These are phyloP conservation scores for Backusella westeae DNA, from an alignment of 192 early-diverging fungal genomes.

Conservation along the genomic window DNA sequence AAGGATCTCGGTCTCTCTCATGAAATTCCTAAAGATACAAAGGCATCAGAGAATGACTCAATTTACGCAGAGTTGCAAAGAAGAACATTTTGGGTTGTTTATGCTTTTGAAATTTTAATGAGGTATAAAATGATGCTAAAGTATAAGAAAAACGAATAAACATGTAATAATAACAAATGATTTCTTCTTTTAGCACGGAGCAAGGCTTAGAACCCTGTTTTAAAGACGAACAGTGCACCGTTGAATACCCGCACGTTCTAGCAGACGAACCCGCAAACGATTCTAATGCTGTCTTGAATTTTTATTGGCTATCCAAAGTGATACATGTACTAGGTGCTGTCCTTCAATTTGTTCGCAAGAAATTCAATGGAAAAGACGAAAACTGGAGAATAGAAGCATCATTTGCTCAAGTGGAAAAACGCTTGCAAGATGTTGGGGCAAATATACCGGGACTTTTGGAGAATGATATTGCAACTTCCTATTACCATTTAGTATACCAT, in stretches of 20 bases:
- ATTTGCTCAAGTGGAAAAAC: not conserved
- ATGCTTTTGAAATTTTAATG: slow-evolving; percentile 32
- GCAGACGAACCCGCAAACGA: slow-evolving; percentile 18
- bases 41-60: not conserved
- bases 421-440: not conserved
- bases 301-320: slow-evolving; percentile 25
- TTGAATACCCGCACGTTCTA: slow-evolving; percentile 19
- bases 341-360: slow-evolving; percentile 14
- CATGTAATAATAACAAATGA: not conserved
- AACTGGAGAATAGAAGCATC: not conserved
- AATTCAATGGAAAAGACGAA: slow-evolving; percentile 6
- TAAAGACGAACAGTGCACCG: slow-evolving; percentile 11
- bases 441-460: not conserved
- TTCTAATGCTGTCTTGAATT: slow-evolving; percentile 5
- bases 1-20: slow-evolving; percentile 19
- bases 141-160: not conserved
- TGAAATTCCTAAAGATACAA: not conserved
- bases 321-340: slow-evolving; percentile 20
- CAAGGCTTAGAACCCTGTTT: slow-evolving; percentile 23
- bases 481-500: slow-evolving; percentile 21
- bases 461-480: not conserved
- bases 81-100: slow-evolving; percentile 31
- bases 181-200: slow-evolving; percentile 21
- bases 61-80: slow-evolving; percentile 13
- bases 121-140: slow-evolving; percentile 11